Evolutionary conservation across 2,329 filamentous ascomycete genomes (phyloP), one percentile per base, ranked within the genome.

Genomic region (Corynespora cassiicola): DNA sequence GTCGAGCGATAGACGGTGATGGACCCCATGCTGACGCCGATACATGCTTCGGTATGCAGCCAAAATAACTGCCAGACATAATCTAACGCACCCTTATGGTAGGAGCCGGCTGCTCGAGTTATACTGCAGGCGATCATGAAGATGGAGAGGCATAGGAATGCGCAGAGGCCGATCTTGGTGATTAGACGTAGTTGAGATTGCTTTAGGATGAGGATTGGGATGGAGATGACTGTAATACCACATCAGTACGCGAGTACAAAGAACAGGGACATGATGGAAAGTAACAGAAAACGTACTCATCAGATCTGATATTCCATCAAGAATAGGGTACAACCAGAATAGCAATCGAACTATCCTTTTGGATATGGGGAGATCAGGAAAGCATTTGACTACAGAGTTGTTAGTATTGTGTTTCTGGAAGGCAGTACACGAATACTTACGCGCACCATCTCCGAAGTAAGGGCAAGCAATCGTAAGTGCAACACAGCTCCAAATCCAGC

Each of bases 21-120:
- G 3, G 52, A 55, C 7, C 43, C 49, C 51, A 55, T 54, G 6
- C 45, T 34, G 3, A 56, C 33, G 2, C 41, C 52, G 14, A 50
- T 34, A 25, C 46, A 50, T 8, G 32, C 46, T 25, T 56, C 52
- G 10, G 43, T 26, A 2, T 49, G 43, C 21, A 42, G 47, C 53
- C 53, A 56, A 30, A 55, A 51, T 10, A 35, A 22, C 16, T 32
- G 34, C 53, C 52, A 56, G 10, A 23, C 19, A n/a, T 20, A 26
- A 16, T 36, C 39, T 14, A 31, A 16, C 15, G 28, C 20, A 5
- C 22, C 25, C 10, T 26, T 16, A 17, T 36, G 21, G 22, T 31
- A 36, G 9, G 28, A 25, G 7, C 27, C 21, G 6, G 21, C 32
- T 3, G 31, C 32, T 21, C 39, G 39, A 17, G 36, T 17, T 20